These are phyloP conservation scores for Fusarium citri DNA, from an alignment of 2,329 filamentous ascomycete species.

Conservation along the genomic window DNA sequence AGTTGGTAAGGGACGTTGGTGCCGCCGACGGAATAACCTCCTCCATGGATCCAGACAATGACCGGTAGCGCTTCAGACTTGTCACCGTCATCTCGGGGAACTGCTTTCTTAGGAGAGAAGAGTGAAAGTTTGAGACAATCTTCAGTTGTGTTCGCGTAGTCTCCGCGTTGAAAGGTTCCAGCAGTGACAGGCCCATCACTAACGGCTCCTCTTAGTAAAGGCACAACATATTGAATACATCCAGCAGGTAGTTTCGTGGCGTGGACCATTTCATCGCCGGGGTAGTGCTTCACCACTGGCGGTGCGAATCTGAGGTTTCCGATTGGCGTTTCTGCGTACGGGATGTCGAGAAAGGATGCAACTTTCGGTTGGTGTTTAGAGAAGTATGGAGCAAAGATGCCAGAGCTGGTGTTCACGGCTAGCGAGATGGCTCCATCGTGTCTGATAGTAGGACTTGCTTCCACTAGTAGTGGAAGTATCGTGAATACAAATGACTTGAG, in stretches of 20 bases:
- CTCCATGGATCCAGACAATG: slow-evolving; percentile 31
- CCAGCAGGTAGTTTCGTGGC: slow-evolving; percentile 15
- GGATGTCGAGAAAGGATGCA: slow-evolving; percentile 35
- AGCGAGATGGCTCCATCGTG: fast-evolving
- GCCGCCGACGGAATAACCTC: slow-evolving; percentile 18
- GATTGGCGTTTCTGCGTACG: slow-evolving; percentile 26
- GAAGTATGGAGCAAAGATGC: slow-evolving; percentile 23
- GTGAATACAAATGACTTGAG: background rate
- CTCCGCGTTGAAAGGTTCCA: slow-evolving; percentile 27
- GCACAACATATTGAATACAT: slow-evolving; percentile 32
- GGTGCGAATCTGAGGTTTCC: slow-evolving; percentile 24
- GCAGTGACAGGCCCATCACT: slow-evolving; percentile 1
- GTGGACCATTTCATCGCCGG: background rate
- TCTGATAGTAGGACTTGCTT: background rate
- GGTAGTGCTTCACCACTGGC: background rate
- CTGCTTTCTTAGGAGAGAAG: slow-evolving; percentile 8
- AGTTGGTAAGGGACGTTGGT: slow-evolving; percentile 32
- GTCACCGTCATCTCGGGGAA: fast-evolving
- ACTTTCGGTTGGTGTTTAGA: background rate
- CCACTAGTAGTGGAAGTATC: fast-evolving
- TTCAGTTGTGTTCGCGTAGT: slow-evolving; percentile 35
- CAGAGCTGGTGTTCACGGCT: slow-evolving; percentile 32
- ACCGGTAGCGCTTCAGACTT: background rate
- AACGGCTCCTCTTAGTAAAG: slow-evolving; percentile 15
- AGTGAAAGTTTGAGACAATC: slow-evolving; percentile 33